Evolutionary conservation across 2,329 filamentous ascomycete genomes (phyloP).

Genomic region (Anisogramma anomala): DNA sequence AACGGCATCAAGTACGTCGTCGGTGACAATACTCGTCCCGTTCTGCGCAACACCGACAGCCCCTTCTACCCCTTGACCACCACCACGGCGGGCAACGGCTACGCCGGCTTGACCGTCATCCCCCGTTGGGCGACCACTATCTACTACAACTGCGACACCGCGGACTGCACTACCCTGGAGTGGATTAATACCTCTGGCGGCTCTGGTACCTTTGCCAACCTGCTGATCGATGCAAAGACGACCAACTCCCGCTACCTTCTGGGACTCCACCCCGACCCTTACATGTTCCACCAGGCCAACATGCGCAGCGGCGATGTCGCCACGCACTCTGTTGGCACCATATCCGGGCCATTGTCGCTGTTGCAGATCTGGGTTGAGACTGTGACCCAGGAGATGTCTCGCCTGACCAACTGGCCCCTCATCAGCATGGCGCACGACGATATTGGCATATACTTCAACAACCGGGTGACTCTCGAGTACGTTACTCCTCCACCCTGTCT

Average conservation of each 20-base stretch:
- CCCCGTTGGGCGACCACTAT: constrained; percentile 51
- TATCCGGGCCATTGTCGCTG: constrained; percentile 35
- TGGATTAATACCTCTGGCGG: constrained; percentile 49
- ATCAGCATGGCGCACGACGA: constrained; percentile 46
- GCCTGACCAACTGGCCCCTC: constrained; percentile 38
- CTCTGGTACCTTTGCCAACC: constrained; percentile 38
- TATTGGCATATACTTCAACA: constrained; percentile 37
- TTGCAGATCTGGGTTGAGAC: constrained; percentile 47
- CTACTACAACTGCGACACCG: constrained; percentile 52
- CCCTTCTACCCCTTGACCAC: constrained; percentile 44
- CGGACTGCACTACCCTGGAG: constrained; percentile 44
- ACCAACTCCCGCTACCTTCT: constrained; percentile 47
- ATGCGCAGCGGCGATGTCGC: constrained; percentile 38
- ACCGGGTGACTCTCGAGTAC: constrained; percentile 40
- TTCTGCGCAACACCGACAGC: constrained; percentile 40
- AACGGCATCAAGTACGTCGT: constrained; percentile 49
- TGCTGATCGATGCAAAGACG: constrained; percentile 37
- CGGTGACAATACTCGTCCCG: constrained; percentile 50
- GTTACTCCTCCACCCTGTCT: neutral
- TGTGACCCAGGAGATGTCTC: constrained; percentile 39
- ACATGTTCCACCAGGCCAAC: constrained; percentile 57
- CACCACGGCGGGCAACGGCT: constrained; percentile 39
- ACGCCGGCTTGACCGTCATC: constrained; percentile 43
- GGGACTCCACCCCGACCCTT: constrained; percentile 41
- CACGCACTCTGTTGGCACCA: constrained; percentile 35